Evolutionary conservation across 257 asterid genomes (phyloP).

Genomic region (Nicotiana obtusifolia): DNA sequence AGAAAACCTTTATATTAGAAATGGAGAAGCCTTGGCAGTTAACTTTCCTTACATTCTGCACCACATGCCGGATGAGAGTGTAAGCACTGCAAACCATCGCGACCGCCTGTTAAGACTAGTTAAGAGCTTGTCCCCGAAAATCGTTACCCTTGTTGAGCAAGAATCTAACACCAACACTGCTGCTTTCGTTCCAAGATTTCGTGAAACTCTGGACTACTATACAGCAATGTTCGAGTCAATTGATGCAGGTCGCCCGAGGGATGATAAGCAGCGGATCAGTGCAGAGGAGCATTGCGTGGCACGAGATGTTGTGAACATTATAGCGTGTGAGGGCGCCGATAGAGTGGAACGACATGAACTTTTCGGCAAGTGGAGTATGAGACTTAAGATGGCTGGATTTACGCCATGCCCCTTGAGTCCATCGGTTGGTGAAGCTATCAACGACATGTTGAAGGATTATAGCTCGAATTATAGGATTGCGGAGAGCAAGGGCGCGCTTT

Average conservation of each 20-base stretch:
- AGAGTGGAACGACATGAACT: slow-evolving; percentile 86
- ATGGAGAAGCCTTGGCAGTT: slow-evolving; percentile 82
- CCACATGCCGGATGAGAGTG: slow-evolving; percentile 97
- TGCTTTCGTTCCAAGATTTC: slow-evolving; percentile 56
- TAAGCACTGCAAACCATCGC: slow-evolving; percentile 68
- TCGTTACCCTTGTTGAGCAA: slow-evolving; percentile 78
- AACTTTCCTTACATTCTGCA: slow-evolving; percentile 80
- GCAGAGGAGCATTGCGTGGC: slow-evolving; percentile 90
- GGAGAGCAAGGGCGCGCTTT: slow-evolving; percentile 57
- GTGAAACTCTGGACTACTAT: slow-evolving; percentile 73
- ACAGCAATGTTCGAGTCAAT: slow-evolving; percentile 91
- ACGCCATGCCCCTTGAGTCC: slow-evolving; percentile 46
- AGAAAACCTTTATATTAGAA: slow-evolving; percentile 43
- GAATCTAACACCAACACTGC: slow-evolving; percentile 85
- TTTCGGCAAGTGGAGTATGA: slow-evolving; percentile 75
- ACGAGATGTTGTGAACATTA: slow-evolving; percentile 67
- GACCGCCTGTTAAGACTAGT: slow-evolving; percentile 71
- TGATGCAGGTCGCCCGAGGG: slow-evolving; percentile 62
- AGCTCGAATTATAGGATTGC: slow-evolving; percentile 49
- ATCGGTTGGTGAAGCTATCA: slow-evolving; percentile 46
- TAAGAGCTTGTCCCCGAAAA: slow-evolving; percentile 75
- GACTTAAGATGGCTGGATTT: slow-evolving; percentile 80
- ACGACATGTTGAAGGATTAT: slow-evolving; percentile 51
- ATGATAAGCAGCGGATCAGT: slow-evolving; percentile 55
- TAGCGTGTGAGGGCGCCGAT: slow-evolving; percentile 82